phyloP scores from a whole-genome alignment of 768 basidiomycete genomes.

The Rubroboletus pulcherrimus region DNA sequence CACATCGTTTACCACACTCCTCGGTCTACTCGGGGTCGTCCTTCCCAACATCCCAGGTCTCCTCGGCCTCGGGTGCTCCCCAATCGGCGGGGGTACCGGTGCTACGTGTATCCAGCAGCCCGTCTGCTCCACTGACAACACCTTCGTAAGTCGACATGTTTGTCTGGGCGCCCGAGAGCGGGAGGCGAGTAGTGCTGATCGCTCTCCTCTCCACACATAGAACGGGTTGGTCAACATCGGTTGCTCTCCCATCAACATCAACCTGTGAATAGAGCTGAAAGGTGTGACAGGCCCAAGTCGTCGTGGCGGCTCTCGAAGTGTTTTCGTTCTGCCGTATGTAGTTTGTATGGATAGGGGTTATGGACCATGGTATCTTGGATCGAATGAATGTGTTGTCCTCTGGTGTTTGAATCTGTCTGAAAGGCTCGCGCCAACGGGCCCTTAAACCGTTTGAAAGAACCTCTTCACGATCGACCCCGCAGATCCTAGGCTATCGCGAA shows the following conservation, averaged over 20 bases:
- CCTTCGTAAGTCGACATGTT: slow-evolving; percentile 1
- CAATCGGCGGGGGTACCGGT: background rate
- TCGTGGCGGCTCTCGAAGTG: background rate
- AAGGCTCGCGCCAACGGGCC: background rate
- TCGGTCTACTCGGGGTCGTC: background rate
- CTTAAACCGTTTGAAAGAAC: background rate
- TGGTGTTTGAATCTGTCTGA: background rate
- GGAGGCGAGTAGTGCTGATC: background rate
- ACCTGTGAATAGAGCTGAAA: background rate
- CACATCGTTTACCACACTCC: background rate
- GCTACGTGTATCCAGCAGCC: slow-evolving; percentile 10
- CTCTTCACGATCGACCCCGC: too few relatives aligned
- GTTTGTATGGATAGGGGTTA: background rate
- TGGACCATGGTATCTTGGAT: background rate
- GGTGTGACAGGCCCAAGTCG: background rate
- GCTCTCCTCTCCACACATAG: background rate
- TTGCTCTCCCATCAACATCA: slow-evolving; percentile 7
- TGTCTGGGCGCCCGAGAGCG: too few relatives aligned
- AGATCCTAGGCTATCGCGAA: background rate
- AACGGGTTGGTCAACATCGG: slow-evolving; percentile 10
- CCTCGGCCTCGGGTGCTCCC: slow-evolving; percentile 8
- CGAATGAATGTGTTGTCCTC: too few relatives aligned
- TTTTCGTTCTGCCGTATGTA: too few relatives aligned
- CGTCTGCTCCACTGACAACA: slow-evolving; percentile 16
- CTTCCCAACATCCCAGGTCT: background rate